A percentile compares a stretch with the other conserved stretches of the same genome.
phyloP scores from a whole-genome alignment of 164 flowering plant species.

The Umbellularia californica region DNA sequence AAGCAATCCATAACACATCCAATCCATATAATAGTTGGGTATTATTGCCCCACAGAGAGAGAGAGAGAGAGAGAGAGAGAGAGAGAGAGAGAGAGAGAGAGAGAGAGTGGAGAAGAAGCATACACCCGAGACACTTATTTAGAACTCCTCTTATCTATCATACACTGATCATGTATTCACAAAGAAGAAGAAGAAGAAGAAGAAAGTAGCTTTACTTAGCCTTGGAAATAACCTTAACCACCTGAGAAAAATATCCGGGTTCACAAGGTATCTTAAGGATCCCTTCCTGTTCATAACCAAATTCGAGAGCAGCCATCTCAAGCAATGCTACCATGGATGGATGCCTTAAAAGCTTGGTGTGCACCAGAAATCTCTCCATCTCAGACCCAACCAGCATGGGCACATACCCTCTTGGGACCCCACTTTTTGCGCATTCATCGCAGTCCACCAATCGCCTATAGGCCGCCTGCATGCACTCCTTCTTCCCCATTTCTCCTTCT shows the following conservation, averaged over 20 bases:
- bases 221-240: slow-evolving; percentile 11
- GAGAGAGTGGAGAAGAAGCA: no score
- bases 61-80: no score
- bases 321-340: slow-evolving; percentile 24
- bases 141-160: no score
- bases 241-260: slow-evolving; percentile 12
- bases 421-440: background rate
- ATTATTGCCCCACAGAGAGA: no score
- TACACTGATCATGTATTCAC: no score
- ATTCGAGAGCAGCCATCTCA: slow-evolving; percentile 26
- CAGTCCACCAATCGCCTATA: slow-evolving; percentile 6
- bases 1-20: no score
- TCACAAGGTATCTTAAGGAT: slow-evolving; percentile 20
- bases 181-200: no score
- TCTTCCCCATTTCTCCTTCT: slow-evolving; percentile 1
- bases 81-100: no score
- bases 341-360: slow-evolving; percentile 21
- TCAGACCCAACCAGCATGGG: slow-evolving; percentile 31
- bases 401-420: slow-evolving; percentile 20
- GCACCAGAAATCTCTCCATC: slow-evolving; percentile 24
- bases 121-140: no score
- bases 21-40: no score
- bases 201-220: background rate
- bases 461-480: background rate
- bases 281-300: slow-evolving; percentile 24